Evolutionary conservation across 108 stramenopile species (phyloP).

Genomic region (Skeletonema grethae): DNA sequence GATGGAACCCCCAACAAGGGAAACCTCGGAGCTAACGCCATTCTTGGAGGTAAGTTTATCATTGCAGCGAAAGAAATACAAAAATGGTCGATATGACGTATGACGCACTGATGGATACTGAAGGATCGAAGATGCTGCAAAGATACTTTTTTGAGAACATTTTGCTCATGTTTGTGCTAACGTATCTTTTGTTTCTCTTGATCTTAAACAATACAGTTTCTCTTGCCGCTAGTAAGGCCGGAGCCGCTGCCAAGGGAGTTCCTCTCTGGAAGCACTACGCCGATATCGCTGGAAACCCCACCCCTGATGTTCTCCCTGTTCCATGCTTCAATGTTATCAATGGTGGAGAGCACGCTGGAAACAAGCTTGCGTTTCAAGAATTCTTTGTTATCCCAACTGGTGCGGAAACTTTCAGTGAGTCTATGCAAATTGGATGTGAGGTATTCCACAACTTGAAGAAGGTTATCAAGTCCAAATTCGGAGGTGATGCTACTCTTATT

Average conservation of each 20-base stretch:
- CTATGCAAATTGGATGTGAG: constrained; percentile 99
- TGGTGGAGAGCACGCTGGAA: constrained; percentile 99
- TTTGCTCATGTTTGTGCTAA: background rate
- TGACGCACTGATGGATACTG: background rate
- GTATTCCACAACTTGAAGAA: constrained; percentile 97
- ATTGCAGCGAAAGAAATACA: background rate
- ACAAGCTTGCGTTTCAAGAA: constrained; percentile 99
- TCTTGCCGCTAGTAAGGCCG: constrained; percentile 97
- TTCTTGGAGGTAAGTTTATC: constrained; percentile 91
- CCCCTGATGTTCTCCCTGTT: constrained; percentile 92
- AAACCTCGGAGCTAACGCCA: constrained; percentile 98
- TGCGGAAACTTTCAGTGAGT: constrained; percentile 90
- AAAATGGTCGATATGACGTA: background rate
- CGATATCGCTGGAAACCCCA: constrained; percentile 95
- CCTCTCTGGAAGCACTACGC: constrained; percentile 99
- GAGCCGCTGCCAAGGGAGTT: constrained; percentile 93
- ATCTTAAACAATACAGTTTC: constrained; percentile 66
- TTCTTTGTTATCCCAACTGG: constrained; percentile 99
- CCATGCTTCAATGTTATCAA: constrained; percentile 99
- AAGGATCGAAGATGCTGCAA: background rate
- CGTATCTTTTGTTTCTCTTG: constrained; percentile 5
- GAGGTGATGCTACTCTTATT: constrained; percentile 97
- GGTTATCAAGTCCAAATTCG: constrained; percentile 98
- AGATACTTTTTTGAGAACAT: background rate
- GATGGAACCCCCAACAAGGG: constrained; percentile 97